Evolutionary conservation across 2,329 filamentous ascomycete genomes (phyloP), one percentile per base, ranked within the genome.

Genomic region (Bipolaris sorokiniana): DNA sequence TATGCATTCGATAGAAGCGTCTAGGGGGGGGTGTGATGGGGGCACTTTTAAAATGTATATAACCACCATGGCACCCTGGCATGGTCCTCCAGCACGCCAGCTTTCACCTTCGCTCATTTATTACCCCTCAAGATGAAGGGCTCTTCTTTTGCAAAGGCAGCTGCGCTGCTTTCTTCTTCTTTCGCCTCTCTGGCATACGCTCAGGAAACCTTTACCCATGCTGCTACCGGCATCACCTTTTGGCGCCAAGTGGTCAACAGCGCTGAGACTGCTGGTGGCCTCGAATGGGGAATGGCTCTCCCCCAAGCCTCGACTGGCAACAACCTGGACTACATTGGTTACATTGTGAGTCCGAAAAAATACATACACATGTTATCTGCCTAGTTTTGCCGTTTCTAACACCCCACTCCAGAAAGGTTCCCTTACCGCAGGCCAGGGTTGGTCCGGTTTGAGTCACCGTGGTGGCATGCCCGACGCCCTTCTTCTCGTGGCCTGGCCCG

Each of bases 261-360:
- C 13, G 49, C 62, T 31, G 68, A 74, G 51, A 76, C 74, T 16
- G 48, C 59, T 20, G 74, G 74, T 57, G 73, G 74, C 9, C 71
- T 72, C 11, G 63, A 77, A 47, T 76, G 67, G 64, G 75, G 74
- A 54, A 73, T 68, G 54, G 75, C 70, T 23, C 52, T 77, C 13
- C 75, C 75, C 7, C 65, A 63, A 22, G 28, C 44, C 13, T 42
- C 62, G 11, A 61, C 58, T 20, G 66, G 58, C 26, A 60, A 58
- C 34, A 70, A 73, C 54, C 66, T 69, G 52, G 74, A 76, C 45
- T 77, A 77, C 58, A 75, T 77, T 62, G 75, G 75, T 46, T 74
- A 74, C 57, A 64, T 77, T 31, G 73, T 74, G 55, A 68, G 68
- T n/a, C 4, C 9, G 1, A 10, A 7, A 23, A 13, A 4, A 36